Evolutionary conservation across 2,329 filamentous ascomycete species (phyloP).

Genomic region (Colletotrichum ledebouriae): DNA sequence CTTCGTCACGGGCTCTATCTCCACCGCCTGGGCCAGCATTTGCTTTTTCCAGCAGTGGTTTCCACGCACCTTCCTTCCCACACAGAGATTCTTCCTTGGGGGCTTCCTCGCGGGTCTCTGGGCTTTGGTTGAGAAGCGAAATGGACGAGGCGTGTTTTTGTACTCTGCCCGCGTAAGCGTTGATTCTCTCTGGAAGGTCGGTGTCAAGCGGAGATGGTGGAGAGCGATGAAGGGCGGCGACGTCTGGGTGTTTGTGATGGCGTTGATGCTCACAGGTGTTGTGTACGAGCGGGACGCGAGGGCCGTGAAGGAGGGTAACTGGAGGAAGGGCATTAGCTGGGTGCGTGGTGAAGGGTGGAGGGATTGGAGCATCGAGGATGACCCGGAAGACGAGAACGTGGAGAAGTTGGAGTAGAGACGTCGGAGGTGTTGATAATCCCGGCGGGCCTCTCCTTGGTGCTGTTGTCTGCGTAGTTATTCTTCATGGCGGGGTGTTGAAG

Average conservation of each 20-base stretch:
- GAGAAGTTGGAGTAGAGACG: slow-evolving; percentile 28
- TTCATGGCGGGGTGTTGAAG: slow-evolving; percentile 28
- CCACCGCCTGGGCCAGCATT: slow-evolving; percentile 88
- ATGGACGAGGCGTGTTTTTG: slow-evolving; percentile 78
- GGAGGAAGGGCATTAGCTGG: slow-evolving; percentile 81
- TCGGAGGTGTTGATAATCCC: background rate
- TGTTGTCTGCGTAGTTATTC: slow-evolving; percentile 2
- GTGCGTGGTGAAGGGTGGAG: slow-evolving; percentile 81
- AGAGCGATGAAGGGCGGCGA: slow-evolving; percentile 85
- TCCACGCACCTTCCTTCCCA: slow-evolving; percentile 80
- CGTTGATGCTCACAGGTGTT: slow-evolving; percentile 81
- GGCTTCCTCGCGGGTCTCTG: slow-evolving; percentile 89
- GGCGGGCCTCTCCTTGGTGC: background rate
- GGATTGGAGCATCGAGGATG: slow-evolving; percentile 72
- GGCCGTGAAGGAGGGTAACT: slow-evolving; percentile 74
- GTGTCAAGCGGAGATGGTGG: slow-evolving; percentile 93
- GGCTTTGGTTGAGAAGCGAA: slow-evolving; percentile 79
- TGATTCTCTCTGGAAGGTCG: slow-evolving; percentile 91
- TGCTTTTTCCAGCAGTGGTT: slow-evolving; percentile 89
- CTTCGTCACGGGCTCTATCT: slow-evolving; percentile 86
- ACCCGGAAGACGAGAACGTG: slow-evolving; percentile 58
- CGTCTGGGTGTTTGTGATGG: slow-evolving; percentile 83
- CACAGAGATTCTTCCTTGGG: slow-evolving; percentile 89
- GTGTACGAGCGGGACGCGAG: slow-evolving; percentile 80
- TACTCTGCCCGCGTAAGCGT: slow-evolving; percentile 84